Percentiles rank a stretch among this genome's conserved stretches.
phyloP scores from a whole-genome alignment of 805 yeast genomes.

The Torulaspora delbrueckii region DNA sequence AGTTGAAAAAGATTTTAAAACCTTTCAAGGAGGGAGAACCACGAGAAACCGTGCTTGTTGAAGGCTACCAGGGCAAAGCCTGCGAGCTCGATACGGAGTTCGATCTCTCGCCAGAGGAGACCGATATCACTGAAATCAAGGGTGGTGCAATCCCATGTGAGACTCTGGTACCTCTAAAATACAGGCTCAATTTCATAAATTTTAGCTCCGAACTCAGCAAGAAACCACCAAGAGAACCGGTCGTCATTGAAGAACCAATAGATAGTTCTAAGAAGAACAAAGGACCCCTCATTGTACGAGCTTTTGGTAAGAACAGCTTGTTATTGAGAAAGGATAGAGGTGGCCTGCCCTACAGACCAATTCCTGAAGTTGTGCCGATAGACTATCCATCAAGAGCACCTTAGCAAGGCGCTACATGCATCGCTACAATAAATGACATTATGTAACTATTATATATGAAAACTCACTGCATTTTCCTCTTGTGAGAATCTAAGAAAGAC shows the following conservation, averaged over 20 bases:
- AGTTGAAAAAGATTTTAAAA: conserved; percentile 30
- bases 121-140: conserved; percentile 29
- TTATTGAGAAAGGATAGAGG: conserved; percentile 34
- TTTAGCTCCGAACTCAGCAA: conserved; percentile 27
- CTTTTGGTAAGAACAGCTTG: conserved; percentile 33
- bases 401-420: conserved; percentile 1
- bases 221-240: conserved; percentile 29
- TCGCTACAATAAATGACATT: conserved; percentile 2
- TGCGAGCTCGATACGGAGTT: conserved; percentile 17
- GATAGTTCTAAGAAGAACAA: conserved; percentile 11
- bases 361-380: conserved; percentile 31
- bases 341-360: conserved; percentile 34
- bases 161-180: conserved; percentile 21
- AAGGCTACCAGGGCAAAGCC: conserved; percentile 19
- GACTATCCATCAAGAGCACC: conserved; percentile 28
- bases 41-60: conserved; percentile 25
- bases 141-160: conserved; percentile 31
- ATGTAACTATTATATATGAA: conserved; percentile 7
- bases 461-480: conserved; percentile 11
- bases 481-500: conserved; percentile 11
- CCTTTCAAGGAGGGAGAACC: conserved; percentile 36
- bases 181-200: conserved; percentile 25
- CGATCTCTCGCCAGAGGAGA: conserved; percentile 14
- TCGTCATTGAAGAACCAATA: conserved; percentile 13
- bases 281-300: conserved; percentile 30